Percentiles rank a stretch among this genome's conserved stretches.
These are phyloP conservation scores for Clonostachys byssicola DNA, from an alignment of 2,329 filamentous ascomycete genomes.

Conservation along the genomic window DNA sequence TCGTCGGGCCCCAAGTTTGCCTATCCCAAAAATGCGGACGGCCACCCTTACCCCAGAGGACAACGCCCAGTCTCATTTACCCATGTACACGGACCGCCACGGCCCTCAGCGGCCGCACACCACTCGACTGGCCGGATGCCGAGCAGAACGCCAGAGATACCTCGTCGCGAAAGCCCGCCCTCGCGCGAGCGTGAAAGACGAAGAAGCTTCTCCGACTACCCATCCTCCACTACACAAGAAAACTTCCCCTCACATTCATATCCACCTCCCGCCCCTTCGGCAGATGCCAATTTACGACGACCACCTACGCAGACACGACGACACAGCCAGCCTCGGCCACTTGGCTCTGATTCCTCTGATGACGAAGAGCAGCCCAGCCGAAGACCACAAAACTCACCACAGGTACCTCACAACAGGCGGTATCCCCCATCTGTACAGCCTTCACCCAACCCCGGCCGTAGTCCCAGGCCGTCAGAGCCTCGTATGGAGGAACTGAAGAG, in stretches of 20 bases:
- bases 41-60: not conserved
- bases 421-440: not conserved
- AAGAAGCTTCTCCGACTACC: slow-evolving; percentile 48
- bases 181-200: slow-evolving; percentile 36
- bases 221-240: slow-evolving; percentile 26
- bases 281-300: slow-evolving; percentile 25
- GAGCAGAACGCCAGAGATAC: slow-evolving; percentile 23
- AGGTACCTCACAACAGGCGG: slow-evolving; percentile 15
- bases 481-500: slow-evolving; percentile 17
- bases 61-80: slow-evolving; percentile 28
- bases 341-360: slow-evolving; percentile 35
- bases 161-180: slow-evolving; percentile 14
- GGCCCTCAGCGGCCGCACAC: not conserved
- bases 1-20: slow-evolving; percentile 27
- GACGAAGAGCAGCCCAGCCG: slow-evolving; percentile 22
- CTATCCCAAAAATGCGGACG: slow-evolving; percentile 14
- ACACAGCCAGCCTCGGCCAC: slow-evolving; percentile 44
- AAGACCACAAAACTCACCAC: slow-evolving; percentile 14
- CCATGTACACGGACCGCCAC: slow-evolving; percentile 24
- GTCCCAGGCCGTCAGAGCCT: too few species aligned
- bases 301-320: slow-evolving; percentile 26
- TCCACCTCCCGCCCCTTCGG: slow-evolving; percentile 14
- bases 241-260: slow-evolving; percentile 12
- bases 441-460: slow-evolving; percentile 4
- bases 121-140: slow-evolving; percentile 20